Base-by-base conservation (phyloP, 305 asterid species). In the Fraxinus latifolia region DNA sequence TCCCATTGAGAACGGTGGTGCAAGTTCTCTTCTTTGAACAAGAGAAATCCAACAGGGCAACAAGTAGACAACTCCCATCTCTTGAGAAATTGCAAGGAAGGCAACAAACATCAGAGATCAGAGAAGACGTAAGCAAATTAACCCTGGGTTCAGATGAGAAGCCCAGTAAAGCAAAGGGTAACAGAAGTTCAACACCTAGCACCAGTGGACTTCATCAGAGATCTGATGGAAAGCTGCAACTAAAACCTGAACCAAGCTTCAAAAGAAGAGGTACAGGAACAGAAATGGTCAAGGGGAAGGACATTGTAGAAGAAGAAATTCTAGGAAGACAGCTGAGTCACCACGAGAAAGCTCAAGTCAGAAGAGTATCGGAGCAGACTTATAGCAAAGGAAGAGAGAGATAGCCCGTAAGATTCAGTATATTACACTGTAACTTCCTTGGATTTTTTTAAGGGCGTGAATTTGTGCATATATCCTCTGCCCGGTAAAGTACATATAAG, bases 1-100 rank as follows among this genome's bases (percentile, higher is more conserved):
- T 94, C 81, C 98, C 98, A 0, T 81, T 94, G 84, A 89, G 98
- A 83, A 92, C 92, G 0, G 93, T 94, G 74, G 96, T 94, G 83
- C 97, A 90, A 77, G 84, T 90, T 67, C 95, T 94, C 85, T 94
- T 87, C 90, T 90, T 89, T 67, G 95, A 92, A 73, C 91, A 89
- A 71, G 96, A 89, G 84, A 89, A 78, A 82, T 62, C 85, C 77
- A 77, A 79, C 85, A 60, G 32, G 14, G 67, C 77, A 4, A 42
- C 83, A 62, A 67, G 71, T 37, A 81, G 78, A 53, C 85, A 74
- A 32, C 82, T 79, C 31, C 62, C 34, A 21, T 81, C 89, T 32
- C 44, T 80, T 21, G 88, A 88, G 55, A 86, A 77, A 50, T n/a
- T 50, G 1, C 71, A 2, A 17, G 31, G 34, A 19, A 79, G 77